phyloP scores from a whole-genome alignment of 169 alveolate genomes.

The Plasmodium sp. region DNA sequence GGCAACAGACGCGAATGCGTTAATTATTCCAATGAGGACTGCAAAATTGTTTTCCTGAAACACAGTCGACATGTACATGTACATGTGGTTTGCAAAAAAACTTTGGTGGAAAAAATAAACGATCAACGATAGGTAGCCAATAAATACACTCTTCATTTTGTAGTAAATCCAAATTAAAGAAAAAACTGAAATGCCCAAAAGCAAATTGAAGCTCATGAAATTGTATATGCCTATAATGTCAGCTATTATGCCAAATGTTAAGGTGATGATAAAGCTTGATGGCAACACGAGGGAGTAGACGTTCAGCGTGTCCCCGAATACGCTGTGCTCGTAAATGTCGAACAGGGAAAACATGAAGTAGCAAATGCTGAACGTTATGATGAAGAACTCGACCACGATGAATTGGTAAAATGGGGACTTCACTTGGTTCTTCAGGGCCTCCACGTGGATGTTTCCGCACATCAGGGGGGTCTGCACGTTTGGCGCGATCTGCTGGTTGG shows the following conservation, averaged over 20 bases:
- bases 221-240: slow-evolving; percentile 46
- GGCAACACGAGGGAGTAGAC: slow-evolving; percentile 40
- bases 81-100: slow-evolving; percentile 72
- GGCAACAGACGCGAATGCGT: slow-evolving; percentile 46
- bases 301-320: slow-evolving; percentile 51
- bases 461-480: neutral
- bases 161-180: neutral
- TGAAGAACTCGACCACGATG: slow-evolving; percentile 62
- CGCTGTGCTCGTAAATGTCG: slow-evolving; percentile 49
- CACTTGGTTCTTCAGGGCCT: slow-evolving; percentile 21
- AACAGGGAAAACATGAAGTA: slow-evolving; percentile 64
- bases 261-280: slow-evolving; percentile 54
- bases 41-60: slow-evolving; percentile 52
- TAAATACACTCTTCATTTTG: slow-evolving; percentile 24
- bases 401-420: slow-evolving; percentile 29
- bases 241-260: slow-evolving; percentile 63
- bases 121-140: slow-evolving; percentile 32
- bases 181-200: slow-evolving; percentile 39
- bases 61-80: slow-evolving; percentile 71
- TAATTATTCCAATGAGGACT: slow-evolving; percentile 59
- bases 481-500: neutral
- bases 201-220: slow-evolving; percentile 44
- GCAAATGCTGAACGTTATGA: slow-evolving; percentile 46
- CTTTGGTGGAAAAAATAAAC: slow-evolving; percentile 65
- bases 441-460: neutral